Conservation (phyloP, 2,329 filamentous ascomycete species). For the Cladosporium sp. region DNA sequence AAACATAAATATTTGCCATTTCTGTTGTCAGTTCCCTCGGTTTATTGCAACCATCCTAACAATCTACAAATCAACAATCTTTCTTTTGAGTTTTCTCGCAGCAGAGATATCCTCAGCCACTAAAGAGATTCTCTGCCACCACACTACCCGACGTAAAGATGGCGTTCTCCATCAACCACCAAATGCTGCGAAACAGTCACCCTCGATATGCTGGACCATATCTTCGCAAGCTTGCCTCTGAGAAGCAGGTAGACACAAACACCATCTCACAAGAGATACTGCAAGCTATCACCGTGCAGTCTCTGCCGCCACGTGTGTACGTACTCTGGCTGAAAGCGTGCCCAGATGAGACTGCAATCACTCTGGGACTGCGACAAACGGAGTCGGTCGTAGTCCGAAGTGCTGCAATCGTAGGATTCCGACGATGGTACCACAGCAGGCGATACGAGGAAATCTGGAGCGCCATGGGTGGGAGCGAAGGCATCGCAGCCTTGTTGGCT, state of each 20-base stretch:
- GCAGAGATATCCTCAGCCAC: no score
- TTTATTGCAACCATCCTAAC: no score
- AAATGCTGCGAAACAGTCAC: constrained; percentile 1
- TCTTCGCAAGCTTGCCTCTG: background rate
- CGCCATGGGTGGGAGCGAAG: constrained; percentile 17
- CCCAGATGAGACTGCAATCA: constrained; percentile 15
- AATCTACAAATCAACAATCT: no score
- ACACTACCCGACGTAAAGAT: no score
- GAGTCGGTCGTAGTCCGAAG: constrained; percentile 14
- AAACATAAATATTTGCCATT: no score
- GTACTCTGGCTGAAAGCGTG: constrained; percentile 19
- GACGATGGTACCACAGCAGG: constrained; percentile 14
- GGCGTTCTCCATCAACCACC: background rate
- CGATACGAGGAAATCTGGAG: constrained; percentile 17
- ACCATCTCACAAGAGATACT: constrained; percentile 18
- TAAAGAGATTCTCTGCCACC: no score
- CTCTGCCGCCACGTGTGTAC: constrained; percentile 20
- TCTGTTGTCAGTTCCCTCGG: no score
- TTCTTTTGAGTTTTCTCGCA: no score
- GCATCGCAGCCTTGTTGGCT: constrained; percentile 18
- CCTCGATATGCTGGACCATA: constrained; percentile 1
- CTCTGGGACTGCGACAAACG: constrained; percentile 14
- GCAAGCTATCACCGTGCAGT: constrained; percentile 12
- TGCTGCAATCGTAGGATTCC: constrained; percentile 16
- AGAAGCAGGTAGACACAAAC: background rate